A percentile compares a stretch with the other conserved stretches of the same genome.
phyloP scores from a whole-genome alignment of 768 basidiomycete species.

The Lentinula sp. region DNA sequence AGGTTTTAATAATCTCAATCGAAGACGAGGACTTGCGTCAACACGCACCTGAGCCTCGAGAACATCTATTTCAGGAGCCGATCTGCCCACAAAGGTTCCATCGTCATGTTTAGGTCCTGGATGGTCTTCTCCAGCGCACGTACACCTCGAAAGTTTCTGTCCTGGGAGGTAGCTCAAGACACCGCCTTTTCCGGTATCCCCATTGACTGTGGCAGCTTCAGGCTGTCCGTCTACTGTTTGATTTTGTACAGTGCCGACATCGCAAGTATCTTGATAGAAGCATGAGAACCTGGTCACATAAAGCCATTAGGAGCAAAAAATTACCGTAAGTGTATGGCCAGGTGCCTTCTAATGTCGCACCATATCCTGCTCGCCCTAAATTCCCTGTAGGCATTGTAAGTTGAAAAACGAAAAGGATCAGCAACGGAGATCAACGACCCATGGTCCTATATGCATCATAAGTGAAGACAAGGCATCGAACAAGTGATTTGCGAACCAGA shows the following conservation, averaged over 20 bases:
- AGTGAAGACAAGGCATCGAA: slow-evolving; percentile 16
- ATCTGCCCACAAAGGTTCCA: slow-evolving; percentile 44
- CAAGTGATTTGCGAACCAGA: slow-evolving; percentile 46
- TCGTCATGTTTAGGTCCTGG: slow-evolving; percentile 45
- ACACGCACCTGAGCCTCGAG: slow-evolving; percentile 45
- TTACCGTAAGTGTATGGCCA: slow-evolving; percentile 36
- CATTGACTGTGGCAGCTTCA: slow-evolving; percentile 25
- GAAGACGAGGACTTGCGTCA: background rate
- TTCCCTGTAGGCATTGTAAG: slow-evolving; percentile 4
- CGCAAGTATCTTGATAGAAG: slow-evolving; percentile 30
- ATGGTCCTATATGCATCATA: slow-evolving; percentile 22
- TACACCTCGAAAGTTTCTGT: slow-evolving; percentile 52
- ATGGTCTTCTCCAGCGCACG: slow-evolving; percentile 51
- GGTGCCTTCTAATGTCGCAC: slow-evolving; percentile 47
- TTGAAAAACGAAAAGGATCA: slow-evolving; percentile 32
- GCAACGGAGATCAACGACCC: slow-evolving; percentile 47
- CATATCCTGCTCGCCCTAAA: slow-evolving; percentile 42
- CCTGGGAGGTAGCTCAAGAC: slow-evolving; percentile 45
- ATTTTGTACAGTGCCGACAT: slow-evolving; percentile 53
- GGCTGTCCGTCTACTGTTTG: slow-evolving; percentile 44
- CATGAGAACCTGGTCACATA: background rate
- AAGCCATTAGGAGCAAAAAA: background rate
- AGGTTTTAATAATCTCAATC: background rate
- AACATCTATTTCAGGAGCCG: slow-evolving; percentile 57
- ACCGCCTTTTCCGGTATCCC: slow-evolving; percentile 22